Evolutionary conservation across 306 rosid genomes (phyloP).

Genomic region (Boehmeria nivea): DNA sequence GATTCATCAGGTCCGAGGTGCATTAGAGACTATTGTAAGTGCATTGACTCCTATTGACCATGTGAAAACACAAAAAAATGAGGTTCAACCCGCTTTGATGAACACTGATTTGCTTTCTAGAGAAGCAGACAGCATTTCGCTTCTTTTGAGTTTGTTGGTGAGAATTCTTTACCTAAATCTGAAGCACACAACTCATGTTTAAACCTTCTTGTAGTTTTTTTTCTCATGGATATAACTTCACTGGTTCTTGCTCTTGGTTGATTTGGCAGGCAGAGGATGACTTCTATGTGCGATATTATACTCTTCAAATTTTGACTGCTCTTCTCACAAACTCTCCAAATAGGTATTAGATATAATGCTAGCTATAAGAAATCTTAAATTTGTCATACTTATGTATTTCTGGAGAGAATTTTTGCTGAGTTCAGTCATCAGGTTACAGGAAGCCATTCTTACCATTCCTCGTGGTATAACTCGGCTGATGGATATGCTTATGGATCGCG

Average conservation of each 20-base stretch:
- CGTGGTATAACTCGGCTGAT: constrained; percentile 86
- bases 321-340: constrained; percentile 80
- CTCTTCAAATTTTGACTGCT: constrained; percentile 86
- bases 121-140: constrained; percentile 80
- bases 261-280: constrained; percentile 82
- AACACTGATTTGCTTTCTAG: constrained; percentile 85
- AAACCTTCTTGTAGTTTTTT: not conserved
- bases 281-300: constrained; percentile 88
- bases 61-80: constrained; percentile 57
- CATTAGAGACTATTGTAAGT: constrained; percentile 80
- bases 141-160: constrained; percentile 89
- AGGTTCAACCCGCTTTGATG: constrained; percentile 81
- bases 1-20: constrained; percentile 70
- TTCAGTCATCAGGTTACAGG: constrained; percentile 74
- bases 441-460: constrained; percentile 86
- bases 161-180: constrained; percentile 25
- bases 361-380: too few relatives aligned
- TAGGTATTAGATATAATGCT: constrained; percentile 47
- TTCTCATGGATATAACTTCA: constrained; percentile 11
- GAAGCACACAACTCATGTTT: not conserved
- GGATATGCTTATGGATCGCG: constrained; percentile 99
- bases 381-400: not conserved
- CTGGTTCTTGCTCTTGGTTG: constrained; percentile 15
- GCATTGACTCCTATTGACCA: constrained; percentile 83
- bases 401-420: constrained; percentile 33